A percentile compares a stretch with the other conserved stretches of the same genome.
Evolutionary conservation across 495 filamentous ascomycete genomes (phyloP).

Genomic region (Penicillium desertorum): DNA sequence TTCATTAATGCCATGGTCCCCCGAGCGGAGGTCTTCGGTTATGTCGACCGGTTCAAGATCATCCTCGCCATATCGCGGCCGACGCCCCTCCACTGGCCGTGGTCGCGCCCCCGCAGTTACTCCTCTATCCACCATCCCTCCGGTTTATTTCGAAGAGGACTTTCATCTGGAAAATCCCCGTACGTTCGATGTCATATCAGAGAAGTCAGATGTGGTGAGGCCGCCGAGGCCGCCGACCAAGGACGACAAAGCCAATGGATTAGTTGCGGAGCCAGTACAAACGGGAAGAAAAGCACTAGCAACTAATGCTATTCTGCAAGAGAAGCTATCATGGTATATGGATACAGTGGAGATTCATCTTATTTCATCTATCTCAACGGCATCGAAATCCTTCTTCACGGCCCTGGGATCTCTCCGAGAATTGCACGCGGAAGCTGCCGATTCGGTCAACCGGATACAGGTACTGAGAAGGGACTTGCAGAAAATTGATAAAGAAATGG

Average conservation of each 20-base stretch:
- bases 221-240: conserved; percentile 56
- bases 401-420: conserved; percentile 88
- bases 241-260: conserved; percentile 64
- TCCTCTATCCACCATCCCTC: conserved; percentile 87
- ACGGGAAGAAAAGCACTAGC: conserved; percentile 77
- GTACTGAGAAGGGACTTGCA: conserved; percentile 73
- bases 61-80: conserved; percentile 41
- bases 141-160: conserved; percentile 90
- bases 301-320: conserved; percentile 97
- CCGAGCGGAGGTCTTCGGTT: conserved; percentile 40
- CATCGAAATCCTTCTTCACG: conserved; percentile 94
- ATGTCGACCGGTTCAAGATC: conserved; percentile 42
- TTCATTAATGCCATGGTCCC: conserved; percentile 36
- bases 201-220: conserved; percentile 87
- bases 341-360: conserved; percentile 98
- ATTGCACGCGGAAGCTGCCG: conserved; percentile 86
- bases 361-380: conserved; percentile 92
- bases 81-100: conserved; percentile 36
- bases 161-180: conserved; percentile 96
- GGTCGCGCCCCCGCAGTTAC: conserved; percentile 63
- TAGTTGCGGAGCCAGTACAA: conserved; percentile 51
- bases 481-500: conserved; percentile 83
- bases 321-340: conserved; percentile 99
- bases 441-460: conserved; percentile 86
- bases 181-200: conserved; percentile 95